Percentiles rank a stretch among this genome's conserved stretches.
phyloP scores from a whole-genome alignment of 169 alveolate genomes.

The Plasmodium ovale region DNA sequence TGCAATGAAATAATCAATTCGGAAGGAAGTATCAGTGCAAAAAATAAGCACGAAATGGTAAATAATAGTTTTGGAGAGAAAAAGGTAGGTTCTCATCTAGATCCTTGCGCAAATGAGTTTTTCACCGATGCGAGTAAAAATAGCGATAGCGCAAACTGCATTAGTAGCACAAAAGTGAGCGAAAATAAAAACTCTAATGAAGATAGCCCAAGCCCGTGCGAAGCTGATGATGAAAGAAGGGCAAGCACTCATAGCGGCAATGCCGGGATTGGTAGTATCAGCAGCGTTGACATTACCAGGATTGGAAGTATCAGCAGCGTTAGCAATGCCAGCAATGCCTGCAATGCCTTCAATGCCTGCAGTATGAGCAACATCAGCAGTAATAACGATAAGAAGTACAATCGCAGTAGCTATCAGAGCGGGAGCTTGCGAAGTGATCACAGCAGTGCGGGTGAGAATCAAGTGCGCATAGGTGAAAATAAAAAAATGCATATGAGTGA shows the following conservation, averaged over 20 bases:
- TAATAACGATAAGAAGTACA: not conserved
- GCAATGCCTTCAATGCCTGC: not conserved
- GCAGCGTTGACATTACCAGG: not conserved
- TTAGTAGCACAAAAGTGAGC: not conserved
- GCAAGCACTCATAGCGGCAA: not conserved
- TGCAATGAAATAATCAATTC: too few relatives aligned
- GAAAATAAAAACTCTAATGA: not conserved
- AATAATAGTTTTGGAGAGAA: not conserved
- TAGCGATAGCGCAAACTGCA: not conserved
- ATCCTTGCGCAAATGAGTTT: not conserved
- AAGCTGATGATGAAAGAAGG: not conserved
- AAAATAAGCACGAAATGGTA: not conserved
- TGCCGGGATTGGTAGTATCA: not conserved
- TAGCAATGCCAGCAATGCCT: not conserved
- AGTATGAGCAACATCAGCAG: not conserved
- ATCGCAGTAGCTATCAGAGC: too few relatives aligned
- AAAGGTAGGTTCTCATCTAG: not conserved
- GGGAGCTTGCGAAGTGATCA: too few relatives aligned
- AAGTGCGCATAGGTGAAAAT: too few relatives aligned
- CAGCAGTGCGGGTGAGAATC: too few relatives aligned
- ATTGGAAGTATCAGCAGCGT: not conserved
- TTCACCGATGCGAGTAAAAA: not conserved
- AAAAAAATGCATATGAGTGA: too few relatives aligned
- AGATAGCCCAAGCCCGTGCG: not conserved
- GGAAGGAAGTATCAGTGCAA: too few relatives aligned